These are phyloP conservation scores for Populus hybrid DNA, from an alignment of 441 rosid species.

Conservation along the genomic window DNA sequence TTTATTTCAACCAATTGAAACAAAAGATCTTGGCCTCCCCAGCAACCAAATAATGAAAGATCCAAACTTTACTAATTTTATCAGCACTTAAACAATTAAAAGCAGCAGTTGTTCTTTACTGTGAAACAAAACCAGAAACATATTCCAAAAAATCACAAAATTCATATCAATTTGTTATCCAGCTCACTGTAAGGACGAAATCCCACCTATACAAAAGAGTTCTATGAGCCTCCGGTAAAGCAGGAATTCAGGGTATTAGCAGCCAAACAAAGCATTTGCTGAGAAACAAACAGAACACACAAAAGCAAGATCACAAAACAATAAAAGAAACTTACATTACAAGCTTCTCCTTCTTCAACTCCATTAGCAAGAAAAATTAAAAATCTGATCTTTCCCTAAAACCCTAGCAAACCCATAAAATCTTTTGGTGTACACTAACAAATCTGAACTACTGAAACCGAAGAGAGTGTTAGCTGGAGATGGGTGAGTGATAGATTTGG, in stretches of 20 bases:
- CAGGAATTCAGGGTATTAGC: background rate
- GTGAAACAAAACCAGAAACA: background rate
- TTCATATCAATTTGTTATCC: background rate
- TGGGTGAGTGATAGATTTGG: background rate
- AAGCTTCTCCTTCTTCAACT: too few relatives aligned
- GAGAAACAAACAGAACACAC: background rate
- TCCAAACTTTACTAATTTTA: background rate
- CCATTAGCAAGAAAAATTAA: conserved; percentile 11
- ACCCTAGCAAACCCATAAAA: background rate
- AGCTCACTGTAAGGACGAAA: background rate
- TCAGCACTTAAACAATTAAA: background rate
- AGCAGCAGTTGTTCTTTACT: background rate
- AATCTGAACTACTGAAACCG: conserved; percentile 1
- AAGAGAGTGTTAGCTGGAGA: background rate
- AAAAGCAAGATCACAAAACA: background rate
- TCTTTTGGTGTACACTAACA: background rate
- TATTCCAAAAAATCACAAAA: background rate
- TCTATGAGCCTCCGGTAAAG: background rate
- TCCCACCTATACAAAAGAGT: background rate
- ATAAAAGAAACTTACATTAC: conserved; percentile 42
- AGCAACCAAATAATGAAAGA: conserved; percentile 11
- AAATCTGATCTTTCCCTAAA: conserved; percentile 1
- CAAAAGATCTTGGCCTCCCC: background rate
- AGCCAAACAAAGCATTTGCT: background rate
- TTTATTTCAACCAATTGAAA: background rate